phyloP scores from a whole-genome alignment of 2,329 filamentous ascomycete species.

The Colletotrichum simmondsii region DNA sequence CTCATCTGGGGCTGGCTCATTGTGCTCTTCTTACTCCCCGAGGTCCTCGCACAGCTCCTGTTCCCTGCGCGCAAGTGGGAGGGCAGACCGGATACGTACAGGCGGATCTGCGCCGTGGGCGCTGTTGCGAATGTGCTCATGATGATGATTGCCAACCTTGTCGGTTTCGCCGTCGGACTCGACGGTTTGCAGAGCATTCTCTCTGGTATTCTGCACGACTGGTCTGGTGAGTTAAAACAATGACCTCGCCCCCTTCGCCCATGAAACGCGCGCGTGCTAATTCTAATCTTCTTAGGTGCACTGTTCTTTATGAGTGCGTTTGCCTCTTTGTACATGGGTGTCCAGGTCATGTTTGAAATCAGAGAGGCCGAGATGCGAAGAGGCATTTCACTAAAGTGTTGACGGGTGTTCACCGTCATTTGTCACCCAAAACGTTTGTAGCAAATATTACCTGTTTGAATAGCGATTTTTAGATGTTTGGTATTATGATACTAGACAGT shows the following conservation, averaged over 20 bases:
- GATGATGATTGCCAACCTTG: constrained; percentile 96
- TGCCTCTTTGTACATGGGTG: constrained; percentile 81
- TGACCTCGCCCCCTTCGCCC: too few relatives aligned
- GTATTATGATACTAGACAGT: constrained; percentile 10
- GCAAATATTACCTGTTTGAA: neutral
- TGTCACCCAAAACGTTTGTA: too few relatives aligned
- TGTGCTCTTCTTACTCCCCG: constrained; percentile 91
- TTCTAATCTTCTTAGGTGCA: constrained; percentile 59
- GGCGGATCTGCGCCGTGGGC: constrained; percentile 83
- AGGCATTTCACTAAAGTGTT: constrained; percentile 88
- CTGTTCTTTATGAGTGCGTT: constrained; percentile 80
- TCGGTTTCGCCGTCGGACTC: constrained; percentile 92
- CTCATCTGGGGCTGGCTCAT: constrained; percentile 98
- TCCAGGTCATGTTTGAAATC: constrained; percentile 97
- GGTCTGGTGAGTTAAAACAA: constrained; percentile 65
- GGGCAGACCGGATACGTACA: constrained; percentile 75
- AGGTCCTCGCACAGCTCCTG: constrained; percentile 76
- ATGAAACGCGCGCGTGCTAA: too few relatives aligned
- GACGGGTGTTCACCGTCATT: constrained; percentile 20
- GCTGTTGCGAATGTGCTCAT: constrained; percentile 87
- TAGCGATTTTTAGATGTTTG: neutral
- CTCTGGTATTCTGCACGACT: constrained; percentile 79
- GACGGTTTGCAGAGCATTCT: constrained; percentile 86
- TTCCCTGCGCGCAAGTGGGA: constrained; percentile 83
- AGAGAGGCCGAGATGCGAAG: constrained; percentile 84